Evolutionary conservation across 2,329 filamentous ascomycete species (phyloP).

Genomic region (Biscogniauxia marginata): DNA sequence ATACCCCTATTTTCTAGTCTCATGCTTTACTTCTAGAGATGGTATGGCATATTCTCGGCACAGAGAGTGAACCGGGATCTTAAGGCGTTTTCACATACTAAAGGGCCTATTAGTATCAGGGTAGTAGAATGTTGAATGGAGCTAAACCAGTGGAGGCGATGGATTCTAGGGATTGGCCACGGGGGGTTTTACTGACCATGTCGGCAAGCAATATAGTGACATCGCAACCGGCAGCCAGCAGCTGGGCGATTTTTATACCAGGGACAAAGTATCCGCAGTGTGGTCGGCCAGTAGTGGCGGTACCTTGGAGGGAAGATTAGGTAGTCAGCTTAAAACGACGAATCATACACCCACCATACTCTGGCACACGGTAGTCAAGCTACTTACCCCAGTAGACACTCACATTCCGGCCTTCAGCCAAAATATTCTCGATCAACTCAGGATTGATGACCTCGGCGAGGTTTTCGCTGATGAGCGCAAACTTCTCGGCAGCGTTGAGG

Average conservation of each 20-base stretch:
- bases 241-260: constrained; percentile 84
- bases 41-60: neutral
- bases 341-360: neutral
- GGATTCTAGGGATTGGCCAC: no score
- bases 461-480: constrained; percentile 76
- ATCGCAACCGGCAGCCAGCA: constrained; percentile 80
- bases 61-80: neutral
- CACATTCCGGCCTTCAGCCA: constrained; percentile 67
- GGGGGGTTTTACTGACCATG: constrained; percentile 39
- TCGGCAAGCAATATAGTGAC: constrained; percentile 76
- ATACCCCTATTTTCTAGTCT: neutral
- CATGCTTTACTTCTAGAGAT: neutral
- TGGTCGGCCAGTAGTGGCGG: constrained; percentile 76
- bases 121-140: no score
- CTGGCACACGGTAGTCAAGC: neutral
- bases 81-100: neutral
- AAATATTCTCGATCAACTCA: constrained; percentile 75
- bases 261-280: constrained; percentile 90
- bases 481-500: constrained; percentile 57
- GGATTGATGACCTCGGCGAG: constrained; percentile 79
- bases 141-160: no score
- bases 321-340: constrained; percentile 1
- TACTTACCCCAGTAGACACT: constrained; percentile 78
- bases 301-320: constrained; percentile 36
- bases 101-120: neutral